phyloP scores from a whole-genome alignment of 768 basidiomycete genomes.

The Lepiota venenata region DNA sequence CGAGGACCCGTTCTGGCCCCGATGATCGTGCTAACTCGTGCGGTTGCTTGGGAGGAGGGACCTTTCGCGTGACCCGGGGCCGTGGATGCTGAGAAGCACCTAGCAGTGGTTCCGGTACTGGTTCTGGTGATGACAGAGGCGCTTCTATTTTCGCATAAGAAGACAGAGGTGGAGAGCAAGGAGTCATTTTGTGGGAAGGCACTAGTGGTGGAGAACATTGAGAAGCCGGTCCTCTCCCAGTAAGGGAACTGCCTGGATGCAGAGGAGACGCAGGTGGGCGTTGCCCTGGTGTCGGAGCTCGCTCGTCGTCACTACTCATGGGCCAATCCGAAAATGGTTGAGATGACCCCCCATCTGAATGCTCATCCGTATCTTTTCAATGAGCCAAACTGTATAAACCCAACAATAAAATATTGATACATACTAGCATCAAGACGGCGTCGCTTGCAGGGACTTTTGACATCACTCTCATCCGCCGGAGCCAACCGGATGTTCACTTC shows the following conservation, averaged over 20 bases:
- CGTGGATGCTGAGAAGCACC: constrained; percentile 10
- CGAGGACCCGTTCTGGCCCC: constrained; percentile 43
- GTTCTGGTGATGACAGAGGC: background rate
- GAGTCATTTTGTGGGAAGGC: background rate
- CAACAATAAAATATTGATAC: background rate
- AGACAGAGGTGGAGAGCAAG: constrained; percentile 2
- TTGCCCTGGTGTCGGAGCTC: background rate
- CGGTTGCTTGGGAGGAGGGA: constrained; percentile 41
- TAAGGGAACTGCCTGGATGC: background rate
- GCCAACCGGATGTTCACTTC: background rate
- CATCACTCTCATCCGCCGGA: background rate
- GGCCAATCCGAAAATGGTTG: constrained; percentile 8
- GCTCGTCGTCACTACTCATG: background rate
- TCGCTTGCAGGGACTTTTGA: background rate
- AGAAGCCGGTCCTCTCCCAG: background rate
- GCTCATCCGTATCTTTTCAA: background rate
- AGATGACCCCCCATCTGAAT: constrained; percentile 3
- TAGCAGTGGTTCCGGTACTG: background rate
- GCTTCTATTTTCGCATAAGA: constrained; percentile 4
- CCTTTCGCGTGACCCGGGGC: constrained; percentile 36
- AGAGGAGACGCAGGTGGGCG: background rate
- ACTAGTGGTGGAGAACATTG: background rate
- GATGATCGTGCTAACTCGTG: constrained; percentile 23
- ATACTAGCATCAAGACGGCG: background rate
- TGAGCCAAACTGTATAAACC: background rate